Evolutionary conservation across 139 green algal genomes (phyloP).

Genomic region (Micromonas pusilla): DNA sequence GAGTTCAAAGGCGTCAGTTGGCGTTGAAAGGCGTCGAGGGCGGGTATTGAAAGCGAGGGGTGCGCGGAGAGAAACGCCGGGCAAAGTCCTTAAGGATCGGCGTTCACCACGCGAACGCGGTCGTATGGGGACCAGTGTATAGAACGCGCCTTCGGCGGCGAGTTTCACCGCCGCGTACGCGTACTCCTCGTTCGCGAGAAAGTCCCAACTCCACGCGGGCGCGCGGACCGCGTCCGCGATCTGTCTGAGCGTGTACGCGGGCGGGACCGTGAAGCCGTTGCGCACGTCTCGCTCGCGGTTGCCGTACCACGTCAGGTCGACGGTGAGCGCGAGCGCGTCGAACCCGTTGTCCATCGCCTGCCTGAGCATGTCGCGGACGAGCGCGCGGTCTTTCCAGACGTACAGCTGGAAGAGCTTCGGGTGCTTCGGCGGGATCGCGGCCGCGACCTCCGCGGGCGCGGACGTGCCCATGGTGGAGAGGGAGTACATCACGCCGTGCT

Average conservation of each 20-base stretch:
- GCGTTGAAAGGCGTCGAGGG: no score
- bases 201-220: constrained; percentile 32
- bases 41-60: no score
- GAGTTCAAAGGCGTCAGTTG: no score
- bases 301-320: constrained; percentile 27
- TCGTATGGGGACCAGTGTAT: no score
- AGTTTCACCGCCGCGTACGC: constrained; percentile 29
- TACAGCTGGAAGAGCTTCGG: constrained; percentile 34
- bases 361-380: constrained; percentile 10
- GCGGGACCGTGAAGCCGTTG: constrained; percentile 29
- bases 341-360: constrained; percentile 15
- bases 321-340: constrained; percentile 20
- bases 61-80: no score
- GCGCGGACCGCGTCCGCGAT: constrained; percentile 13
- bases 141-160: not conserved
- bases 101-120: no score
- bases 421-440: not conserved
- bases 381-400: constrained; percentile 27
- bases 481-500: constrained; percentile 7
- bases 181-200: constrained; percentile 19
- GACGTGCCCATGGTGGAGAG: constrained; percentile 22
- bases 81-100: no score
- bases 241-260: constrained; percentile 7
- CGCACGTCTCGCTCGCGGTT: constrained; percentile 29
- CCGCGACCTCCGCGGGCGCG: not conserved